A percentile compares a stretch with the other conserved stretches of the same genome.
Evolutionary conservation across 805 yeast genomes (phyloP).

Genomic region (Torulaspora quercuum): DNA sequence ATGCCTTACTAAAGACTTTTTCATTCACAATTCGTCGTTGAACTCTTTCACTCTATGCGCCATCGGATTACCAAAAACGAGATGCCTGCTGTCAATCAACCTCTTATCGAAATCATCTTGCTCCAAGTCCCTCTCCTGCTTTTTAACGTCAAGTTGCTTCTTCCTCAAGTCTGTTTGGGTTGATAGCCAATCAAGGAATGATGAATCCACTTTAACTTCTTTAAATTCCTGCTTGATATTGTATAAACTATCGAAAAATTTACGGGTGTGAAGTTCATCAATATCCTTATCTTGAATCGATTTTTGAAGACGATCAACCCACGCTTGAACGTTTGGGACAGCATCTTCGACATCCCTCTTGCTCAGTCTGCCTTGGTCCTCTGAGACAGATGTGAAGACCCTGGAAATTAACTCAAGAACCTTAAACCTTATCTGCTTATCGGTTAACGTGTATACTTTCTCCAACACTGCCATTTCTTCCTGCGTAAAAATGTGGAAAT

Average conservation of each 20-base stretch:
- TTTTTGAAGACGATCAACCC: slow-evolving; percentile 29
- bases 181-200: slow-evolving; percentile 64
- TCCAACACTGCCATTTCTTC: slow-evolving; percentile 21
- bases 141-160: slow-evolving; percentile 23
- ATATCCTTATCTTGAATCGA: slow-evolving; percentile 27
- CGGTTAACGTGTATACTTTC: slow-evolving; percentile 21
- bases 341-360: slow-evolving; percentile 17
- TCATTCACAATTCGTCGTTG: slow-evolving; percentile 45
- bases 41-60: slow-evolving; percentile 56
- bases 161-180: slow-evolving; percentile 40
- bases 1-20: too few species aligned
- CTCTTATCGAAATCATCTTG: slow-evolving; percentile 39
- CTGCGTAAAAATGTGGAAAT: slow-evolving; percentile 13
- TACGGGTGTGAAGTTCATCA: slow-evolving; percentile 43
- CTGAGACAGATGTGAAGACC: slow-evolving; percentile 15
- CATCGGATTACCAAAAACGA: slow-evolving; percentile 72
- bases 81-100: slow-evolving; percentile 52
- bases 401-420: slow-evolving; percentile 31
- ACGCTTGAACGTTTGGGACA: slow-evolving; percentile 19
- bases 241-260: slow-evolving; percentile 41
- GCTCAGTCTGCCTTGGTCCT: slow-evolving; percentile 6
- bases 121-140: slow-evolving; percentile 33
- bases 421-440: slow-evolving; percentile 28
- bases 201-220: slow-evolving; percentile 36
- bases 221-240: slow-evolving; percentile 35